Evolutionary conservation across 1,284 basidiomycete genomes (phyloP), one percentile per base, ranked within the genome.

Genomic region (Chondrostereum purpureum): DNA sequence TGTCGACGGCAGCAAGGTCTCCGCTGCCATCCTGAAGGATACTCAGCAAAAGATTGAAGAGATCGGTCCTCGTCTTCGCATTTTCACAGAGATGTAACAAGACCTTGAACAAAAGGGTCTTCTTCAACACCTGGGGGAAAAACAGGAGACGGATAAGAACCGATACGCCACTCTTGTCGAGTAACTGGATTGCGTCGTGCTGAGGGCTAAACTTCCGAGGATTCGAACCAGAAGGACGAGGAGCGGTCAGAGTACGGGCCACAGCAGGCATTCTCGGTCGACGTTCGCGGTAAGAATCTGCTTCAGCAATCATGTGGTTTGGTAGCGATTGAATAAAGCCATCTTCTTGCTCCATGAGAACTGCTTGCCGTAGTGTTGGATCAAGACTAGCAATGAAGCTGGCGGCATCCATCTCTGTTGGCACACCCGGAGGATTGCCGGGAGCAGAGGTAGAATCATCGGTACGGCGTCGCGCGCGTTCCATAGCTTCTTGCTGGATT

Each of bases 21-120:
- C 88, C 91, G 1, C 92, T 89, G 13, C 95, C 95, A 56, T 97
- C 96, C 62, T 97, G 92, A 3, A 99, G 72, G 50, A 99, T 92
- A 51, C 82, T 87, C 10, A 99, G 74, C 14, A 99, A 76, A 20
- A 97, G 76, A 59, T 92, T 94, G 69, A 99, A 88, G 20, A 99
- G 74, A 56, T 99, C 96, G 2, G 80, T 82, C 16, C 95, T 80
- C 1, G 94, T 95, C 61, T 88, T 92, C 2, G 81, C 72, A 62
- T 99, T 99, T 68, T 99, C 93, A 64, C 93, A 98, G 3, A 99
- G 73, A 61, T 99, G 95, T 52, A 91, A 85, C 20, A 99, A 80
- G 2, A 98, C 88, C 61, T 89, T 88, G 66, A 92, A 89, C 16
- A 99, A 74, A 17, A 88, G 70, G 33, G 80, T 87, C 67, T 92